Percentiles rank a stretch among this genome's conserved stretches.
Conservation (phyloP, 768 basidiomycete genomes). For the Hericium rajendrae region DNA sequence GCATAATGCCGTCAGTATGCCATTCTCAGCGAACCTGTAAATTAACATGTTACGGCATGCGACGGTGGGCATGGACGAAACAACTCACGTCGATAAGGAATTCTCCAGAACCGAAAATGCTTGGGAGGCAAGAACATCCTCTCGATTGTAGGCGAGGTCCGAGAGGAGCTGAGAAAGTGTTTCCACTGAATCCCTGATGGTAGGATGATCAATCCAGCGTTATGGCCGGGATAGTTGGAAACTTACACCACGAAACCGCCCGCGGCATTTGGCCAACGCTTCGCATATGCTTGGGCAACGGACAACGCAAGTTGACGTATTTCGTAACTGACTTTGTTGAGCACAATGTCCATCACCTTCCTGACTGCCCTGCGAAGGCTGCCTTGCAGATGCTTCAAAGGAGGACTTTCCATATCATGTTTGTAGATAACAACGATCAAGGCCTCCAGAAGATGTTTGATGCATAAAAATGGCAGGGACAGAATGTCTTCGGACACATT, state of each 20-base stretch:
- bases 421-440: slow-evolving; percentile 62
- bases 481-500: slow-evolving; percentile 35
- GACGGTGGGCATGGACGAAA: slow-evolving; percentile 2
- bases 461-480: slow-evolving; percentile 41
- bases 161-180: slow-evolving; percentile 37
- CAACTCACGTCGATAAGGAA: slow-evolving; percentile 38
- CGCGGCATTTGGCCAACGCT: slow-evolving; percentile 43
- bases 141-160: slow-evolving; percentile 37
- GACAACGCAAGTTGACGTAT: slow-evolving; percentile 57
- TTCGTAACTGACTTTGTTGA: slow-evolving; percentile 53
- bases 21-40: slow-evolving; percentile 46
- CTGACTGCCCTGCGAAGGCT: slow-evolving; percentile 43
- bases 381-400: slow-evolving; percentile 45
- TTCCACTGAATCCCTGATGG: slow-evolving; percentile 43
- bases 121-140: slow-evolving; percentile 51
- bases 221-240: neutral
- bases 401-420: slow-evolving; percentile 53
- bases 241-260: slow-evolving; percentile 47
- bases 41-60: neutral
- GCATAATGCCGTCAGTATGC: slow-evolving; percentile 47
- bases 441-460: slow-evolving; percentile 55
- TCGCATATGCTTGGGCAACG: slow-evolving; percentile 51
- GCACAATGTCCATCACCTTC: slow-evolving; percentile 40
- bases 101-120: slow-evolving; percentile 45
- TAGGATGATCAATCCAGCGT: neutral